These are phyloP conservation scores for Tetradesmus obliquus DNA, from an alignment of 139 green algal species.

Conservation along the genomic window DNA sequence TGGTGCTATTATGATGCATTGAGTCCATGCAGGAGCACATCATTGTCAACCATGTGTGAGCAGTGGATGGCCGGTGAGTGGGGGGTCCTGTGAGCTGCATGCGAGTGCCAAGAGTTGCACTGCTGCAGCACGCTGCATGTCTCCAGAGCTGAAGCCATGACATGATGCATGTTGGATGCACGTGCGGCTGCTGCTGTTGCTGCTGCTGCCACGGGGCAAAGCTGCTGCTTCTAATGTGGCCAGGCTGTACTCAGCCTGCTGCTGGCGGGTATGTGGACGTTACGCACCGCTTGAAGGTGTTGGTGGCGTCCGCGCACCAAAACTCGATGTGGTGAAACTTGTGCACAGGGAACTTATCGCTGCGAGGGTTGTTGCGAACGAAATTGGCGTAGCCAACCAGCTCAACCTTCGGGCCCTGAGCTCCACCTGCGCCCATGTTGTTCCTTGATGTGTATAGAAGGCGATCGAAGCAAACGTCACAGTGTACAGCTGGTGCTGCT, in stretches of 20 bases:
- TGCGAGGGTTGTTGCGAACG: conserved; percentile 75
- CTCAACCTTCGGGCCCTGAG: conserved; percentile 42
- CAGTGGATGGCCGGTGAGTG: no score
- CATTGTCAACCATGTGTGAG: no score
- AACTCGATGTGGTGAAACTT: conserved; percentile 98
- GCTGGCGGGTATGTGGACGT: background rate
- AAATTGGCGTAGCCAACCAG: conserved; percentile 75
- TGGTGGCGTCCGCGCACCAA: conserved; percentile 93
- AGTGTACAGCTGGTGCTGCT: background rate
- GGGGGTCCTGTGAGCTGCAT: no score
- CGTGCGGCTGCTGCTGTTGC: background rate
- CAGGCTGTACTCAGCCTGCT: background rate
- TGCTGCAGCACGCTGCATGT: no score
- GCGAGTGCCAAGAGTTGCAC: no score
- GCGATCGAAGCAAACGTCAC: background rate
- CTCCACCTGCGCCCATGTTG: conserved; percentile 67
- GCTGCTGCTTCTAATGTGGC: background rate
- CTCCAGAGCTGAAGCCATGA: no score
- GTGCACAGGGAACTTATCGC: conserved; percentile 83
- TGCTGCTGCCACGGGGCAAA: no score
- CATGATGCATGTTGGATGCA: background rate
- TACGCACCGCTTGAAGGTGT: conserved; percentile 74
- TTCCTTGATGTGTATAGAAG: conserved; percentile 50
- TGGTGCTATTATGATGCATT: background rate
- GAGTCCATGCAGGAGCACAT: background rate